Percentiles rank a stretch among this genome's conserved stretches.
These are phyloP conservation scores for Fusarium luffae DNA, from an alignment of 2,329 filamentous ascomycete species.

Conservation along the genomic window DNA sequence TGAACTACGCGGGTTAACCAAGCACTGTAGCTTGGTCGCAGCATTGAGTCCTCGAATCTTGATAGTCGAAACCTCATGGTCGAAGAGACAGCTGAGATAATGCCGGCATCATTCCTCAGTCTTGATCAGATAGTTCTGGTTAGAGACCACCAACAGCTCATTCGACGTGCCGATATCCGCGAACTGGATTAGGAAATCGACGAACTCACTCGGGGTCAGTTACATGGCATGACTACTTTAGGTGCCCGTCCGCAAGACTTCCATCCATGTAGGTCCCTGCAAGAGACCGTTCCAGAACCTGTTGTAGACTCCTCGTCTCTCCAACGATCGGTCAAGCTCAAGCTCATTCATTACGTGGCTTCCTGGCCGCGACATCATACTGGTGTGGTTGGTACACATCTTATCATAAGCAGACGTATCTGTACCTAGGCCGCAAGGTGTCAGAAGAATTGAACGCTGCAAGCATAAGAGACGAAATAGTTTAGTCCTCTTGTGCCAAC, in stretches of 20 bases:
- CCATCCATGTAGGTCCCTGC: conserved; percentile 32
- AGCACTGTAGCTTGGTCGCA: not conserved
- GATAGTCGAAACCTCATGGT: too few relatives aligned
- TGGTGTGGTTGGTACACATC: not conserved
- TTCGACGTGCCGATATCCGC: not conserved
- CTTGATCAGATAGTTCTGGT: not conserved
- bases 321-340: not conserved
- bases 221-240: not conserved
- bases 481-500: too few relatives aligned
- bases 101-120: not conserved
- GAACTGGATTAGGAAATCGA: not conserved
- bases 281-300: conserved; percentile 43
- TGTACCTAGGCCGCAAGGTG: not conserved
- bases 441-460: too few relatives aligned
- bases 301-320: conserved; percentile 27
- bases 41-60: not conserved
- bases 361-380: not conserved
- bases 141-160: not conserved
- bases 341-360: not conserved
- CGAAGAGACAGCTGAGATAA: not conserved
- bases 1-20: not conserved
- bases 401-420: not conserved
- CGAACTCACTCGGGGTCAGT: not conserved
- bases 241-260: not conserved
- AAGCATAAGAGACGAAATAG: too few relatives aligned